Conservation (phyloP, 768 basidiomycete genomes). For the Rhodotorula graminis region DNA sequence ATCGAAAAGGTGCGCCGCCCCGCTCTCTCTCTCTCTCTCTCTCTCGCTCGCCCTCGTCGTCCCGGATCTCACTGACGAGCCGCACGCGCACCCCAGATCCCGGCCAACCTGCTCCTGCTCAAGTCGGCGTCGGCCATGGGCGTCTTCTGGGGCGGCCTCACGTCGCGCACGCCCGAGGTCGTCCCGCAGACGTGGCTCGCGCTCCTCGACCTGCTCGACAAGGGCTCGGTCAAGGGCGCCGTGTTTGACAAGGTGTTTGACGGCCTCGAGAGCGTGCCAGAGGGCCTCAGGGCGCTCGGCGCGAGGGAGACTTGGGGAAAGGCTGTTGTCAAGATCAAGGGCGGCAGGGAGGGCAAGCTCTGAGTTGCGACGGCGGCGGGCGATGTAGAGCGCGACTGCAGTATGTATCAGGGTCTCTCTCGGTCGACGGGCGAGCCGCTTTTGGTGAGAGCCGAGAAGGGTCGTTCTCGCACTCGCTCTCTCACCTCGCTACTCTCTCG, state of each 20-base stretch:
- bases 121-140: constrained; percentile 83
- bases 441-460: no score
- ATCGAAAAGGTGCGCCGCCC: constrained; percentile 83
- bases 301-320: constrained; percentile 89
- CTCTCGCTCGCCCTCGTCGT: background rate
- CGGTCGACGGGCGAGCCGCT: no score
- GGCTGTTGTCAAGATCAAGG: constrained; percentile 59
- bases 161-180: constrained; percentile 55
- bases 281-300: constrained; percentile 72
- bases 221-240: constrained; percentile 63
- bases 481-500: no score
- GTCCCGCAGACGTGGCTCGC: constrained; percentile 67
- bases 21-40: no score
- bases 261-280: constrained; percentile 61
- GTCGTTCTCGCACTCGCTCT: no score
- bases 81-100: constrained; percentile 55
- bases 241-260: constrained; percentile 63
- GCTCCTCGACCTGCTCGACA: constrained; percentile 66
- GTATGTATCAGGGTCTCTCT: no score
- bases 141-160: constrained; percentile 59
- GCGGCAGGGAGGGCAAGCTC: constrained; percentile 23
- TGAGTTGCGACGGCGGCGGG: no score
- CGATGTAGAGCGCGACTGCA: no score
- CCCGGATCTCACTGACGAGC: background rate
- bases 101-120: constrained; percentile 67